Percentiles rank a stretch among this genome's conserved stretches.
These are phyloP conservation scores for Zygnema circumcarinatum DNA, from an alignment of 139 green algal species.

Conservation along the genomic window DNA sequence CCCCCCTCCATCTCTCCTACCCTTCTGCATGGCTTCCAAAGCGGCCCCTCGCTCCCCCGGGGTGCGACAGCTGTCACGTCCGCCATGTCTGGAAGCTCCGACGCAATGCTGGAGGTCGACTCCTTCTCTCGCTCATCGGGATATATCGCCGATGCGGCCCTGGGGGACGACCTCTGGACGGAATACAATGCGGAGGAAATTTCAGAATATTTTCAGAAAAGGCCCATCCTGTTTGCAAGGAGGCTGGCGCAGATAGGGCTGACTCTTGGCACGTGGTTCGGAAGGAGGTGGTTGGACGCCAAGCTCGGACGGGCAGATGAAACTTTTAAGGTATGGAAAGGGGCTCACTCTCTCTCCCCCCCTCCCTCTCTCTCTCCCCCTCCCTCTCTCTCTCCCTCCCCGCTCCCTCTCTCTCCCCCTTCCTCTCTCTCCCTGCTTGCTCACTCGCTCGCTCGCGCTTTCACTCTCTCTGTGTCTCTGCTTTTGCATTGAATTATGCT, in stretches of 20 bases:
- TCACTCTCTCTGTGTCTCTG: too few species aligned
- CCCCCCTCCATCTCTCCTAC: neutral
- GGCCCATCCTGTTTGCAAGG: slow-evolving; percentile 35
- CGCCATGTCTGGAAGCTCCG: neutral
- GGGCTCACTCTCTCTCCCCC: too few species aligned
- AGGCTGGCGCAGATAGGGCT: slow-evolving; percentile 36
- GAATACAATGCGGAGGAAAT: slow-evolving; percentile 42
- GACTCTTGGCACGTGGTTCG: slow-evolving; percentile 31
- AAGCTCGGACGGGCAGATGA: slow-evolving; percentile 39
- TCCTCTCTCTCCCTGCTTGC: neutral
- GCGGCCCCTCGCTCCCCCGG: neutral
- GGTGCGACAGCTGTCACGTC: neutral
- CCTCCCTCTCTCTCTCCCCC: neutral
- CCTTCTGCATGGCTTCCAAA: neutral
- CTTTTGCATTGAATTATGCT: too few species aligned
- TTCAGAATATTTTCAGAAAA: slow-evolving; percentile 20
- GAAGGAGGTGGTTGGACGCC: slow-evolving; percentile 40
- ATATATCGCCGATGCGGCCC: slow-evolving; percentile 29
- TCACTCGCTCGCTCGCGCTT: too few species aligned
- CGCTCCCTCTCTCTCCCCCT: neutral
- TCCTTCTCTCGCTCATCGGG: slow-evolving; percentile 45
- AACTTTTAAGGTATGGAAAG: slow-evolving; percentile 38
- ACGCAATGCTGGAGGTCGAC: slow-evolving; percentile 29
- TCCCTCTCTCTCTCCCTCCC: neutral
- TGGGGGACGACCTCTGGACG: slow-evolving; percentile 1